Base-by-base conservation (phyloP, 306 rosid species). In the Begonia peltatifolia region DNA sequence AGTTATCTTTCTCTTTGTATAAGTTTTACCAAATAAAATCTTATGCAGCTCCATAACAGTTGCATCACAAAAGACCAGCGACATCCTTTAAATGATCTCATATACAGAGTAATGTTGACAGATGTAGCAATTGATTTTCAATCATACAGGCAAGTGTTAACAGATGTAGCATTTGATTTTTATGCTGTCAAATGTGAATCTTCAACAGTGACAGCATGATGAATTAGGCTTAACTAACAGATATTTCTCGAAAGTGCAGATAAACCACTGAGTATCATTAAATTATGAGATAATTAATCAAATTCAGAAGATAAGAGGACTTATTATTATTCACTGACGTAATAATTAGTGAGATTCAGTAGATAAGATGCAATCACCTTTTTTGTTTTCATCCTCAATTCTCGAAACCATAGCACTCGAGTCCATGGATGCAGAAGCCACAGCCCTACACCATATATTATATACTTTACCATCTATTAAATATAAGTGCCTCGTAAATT, bases 391-490 rank as follows among this genome's bases (percentile, higher is more conserved):
- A 52, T 78, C 86, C 67, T 76, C 76, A 46, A 86, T 67, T 52
- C 68, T 23, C 22, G 93, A 76, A 57, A 86, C 87, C 73, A 87
- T 78, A 11, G 74, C 92, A 75, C 92, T 80, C 38, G 95, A 83
- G 65, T 86, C 99, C 83, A 80, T 42, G 38, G 99, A 90, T 49
- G 79, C 80, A 48, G 99, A 86, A 59, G 88, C 95, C 79, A 90
- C 64, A 52, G 74, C 75, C 79, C 95, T 90, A 71, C 9, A 73
- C 46, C 68, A 44, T 11, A 44, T 44, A 44, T 5, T 44, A n/a
- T 4, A 44, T 44, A 7, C 14, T 2, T 44, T 44, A 11, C 48
- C 14, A 10, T 44, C 12, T 44, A 2, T 44, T 44, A 10, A 11
- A 42, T 17, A 54, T 9, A 22, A 55, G 44, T 11, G 52, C 38